Evolutionary conservation across 2,329 filamentous ascomycete genomes (phyloP).

Genomic region (Huntiella omanensis): DNA sequence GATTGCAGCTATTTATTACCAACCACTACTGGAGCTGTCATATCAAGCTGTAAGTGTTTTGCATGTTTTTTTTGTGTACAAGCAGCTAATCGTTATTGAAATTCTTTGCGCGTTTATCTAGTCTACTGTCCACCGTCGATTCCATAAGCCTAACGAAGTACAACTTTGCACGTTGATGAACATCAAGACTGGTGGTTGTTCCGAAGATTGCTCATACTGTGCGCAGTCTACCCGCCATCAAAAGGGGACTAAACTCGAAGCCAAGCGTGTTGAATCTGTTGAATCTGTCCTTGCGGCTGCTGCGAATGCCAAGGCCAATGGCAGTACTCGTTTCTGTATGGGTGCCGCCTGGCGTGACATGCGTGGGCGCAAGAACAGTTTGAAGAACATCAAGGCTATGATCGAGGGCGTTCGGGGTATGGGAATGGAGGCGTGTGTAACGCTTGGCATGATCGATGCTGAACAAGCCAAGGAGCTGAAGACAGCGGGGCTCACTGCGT

Average conservation of each 20-base stretch:
- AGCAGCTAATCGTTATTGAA: background rate
- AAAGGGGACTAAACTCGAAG: constrained; percentile 58
- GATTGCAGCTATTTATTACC: constrained; percentile 65
- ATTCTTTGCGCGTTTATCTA: constrained; percentile 19
- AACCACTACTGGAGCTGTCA: constrained; percentile 60
- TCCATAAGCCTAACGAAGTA: constrained; percentile 67
- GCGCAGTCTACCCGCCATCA: constrained; percentile 70
- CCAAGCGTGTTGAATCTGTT: constrained; percentile 61
- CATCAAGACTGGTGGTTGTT: constrained; percentile 87
- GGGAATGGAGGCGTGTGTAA: constrained; percentile 88
- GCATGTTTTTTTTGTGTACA: background rate
- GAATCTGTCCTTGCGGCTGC: constrained; percentile 67
- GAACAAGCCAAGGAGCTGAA: constrained; percentile 67
- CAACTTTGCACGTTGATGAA: constrained; percentile 93
- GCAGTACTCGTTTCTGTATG: constrained; percentile 88
- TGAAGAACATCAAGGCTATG: constrained; percentile 77
- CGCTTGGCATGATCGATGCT: constrained; percentile 76
- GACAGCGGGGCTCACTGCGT: constrained; percentile 68
- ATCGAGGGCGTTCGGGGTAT: constrained; percentile 59
- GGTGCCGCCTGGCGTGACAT: constrained; percentile 88
- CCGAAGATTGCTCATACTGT: constrained; percentile 85
- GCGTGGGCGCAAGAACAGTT: constrained; percentile 67
- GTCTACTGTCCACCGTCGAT: constrained; percentile 63
- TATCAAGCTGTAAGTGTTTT: constrained; percentile 44
- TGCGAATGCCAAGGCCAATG: constrained; percentile 58